phyloP scores from a whole-genome alignment of 345 rosid species.

The Mercurialis annua region DNA sequence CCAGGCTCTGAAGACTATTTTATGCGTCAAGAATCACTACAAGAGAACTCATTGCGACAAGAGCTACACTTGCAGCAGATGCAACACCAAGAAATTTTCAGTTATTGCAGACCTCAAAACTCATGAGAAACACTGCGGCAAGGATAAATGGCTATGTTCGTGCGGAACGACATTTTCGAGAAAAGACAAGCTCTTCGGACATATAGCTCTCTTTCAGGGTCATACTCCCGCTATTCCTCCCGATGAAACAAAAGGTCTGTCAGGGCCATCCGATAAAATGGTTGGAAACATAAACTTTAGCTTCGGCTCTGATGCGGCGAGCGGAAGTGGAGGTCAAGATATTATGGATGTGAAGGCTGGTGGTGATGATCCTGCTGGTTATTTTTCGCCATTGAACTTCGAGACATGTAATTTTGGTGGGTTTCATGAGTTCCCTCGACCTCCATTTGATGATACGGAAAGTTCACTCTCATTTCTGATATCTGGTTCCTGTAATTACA shows the following conservation, averaged over 20 bases:
- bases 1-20: conserved; percentile 86
- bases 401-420: conserved; percentile 77
- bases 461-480: conserved; percentile 63
- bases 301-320: conserved; percentile 32
- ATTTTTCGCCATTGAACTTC: conserved; percentile 66
- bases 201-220: conserved; percentile 91
- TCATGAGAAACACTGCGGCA: conserved; percentile 98
- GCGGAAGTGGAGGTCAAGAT: conserved; percentile 30
- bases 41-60: conserved; percentile 97
- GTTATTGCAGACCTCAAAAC: conserved; percentile 96
- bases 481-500: conserved; percentile 62
- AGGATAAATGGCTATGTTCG: conserved; percentile 96
- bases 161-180: conserved; percentile 96
- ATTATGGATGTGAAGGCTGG: conserved; percentile 49
- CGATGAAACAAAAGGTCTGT: conserved; percentile 55
- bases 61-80: conserved; percentile 81
- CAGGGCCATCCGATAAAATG: conserved; percentile 37
- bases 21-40: conserved; percentile 94
- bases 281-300: conserved; percentile 36
- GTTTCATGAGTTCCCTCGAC: conserved; percentile 76
- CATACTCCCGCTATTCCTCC: conserved; percentile 90
- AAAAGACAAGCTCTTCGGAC: conserved; percentile 98
- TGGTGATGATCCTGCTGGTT: conserved; percentile 49
- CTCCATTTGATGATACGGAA: conserved; percentile 77
- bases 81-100: conserved; percentile 92